These are phyloP conservation scores for Tulasnella sp. DNA, from an alignment of 768 basidiomycete species.

Conservation along the genomic window DNA sequence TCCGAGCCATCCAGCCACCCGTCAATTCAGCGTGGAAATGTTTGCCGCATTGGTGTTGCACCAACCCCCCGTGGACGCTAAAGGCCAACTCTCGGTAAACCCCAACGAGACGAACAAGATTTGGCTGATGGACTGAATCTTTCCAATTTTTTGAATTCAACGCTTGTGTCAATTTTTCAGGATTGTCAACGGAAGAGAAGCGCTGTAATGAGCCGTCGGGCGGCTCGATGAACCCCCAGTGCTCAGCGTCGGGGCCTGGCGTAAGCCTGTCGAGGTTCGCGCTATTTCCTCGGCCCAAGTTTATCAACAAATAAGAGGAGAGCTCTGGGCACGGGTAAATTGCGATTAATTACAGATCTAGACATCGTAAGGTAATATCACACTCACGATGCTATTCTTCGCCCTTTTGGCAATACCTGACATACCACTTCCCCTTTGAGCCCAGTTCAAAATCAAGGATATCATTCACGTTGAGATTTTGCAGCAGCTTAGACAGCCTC, in stretches of 20 bases:
- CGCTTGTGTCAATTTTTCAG: not conserved
- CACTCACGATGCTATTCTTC: too few relatives aligned
- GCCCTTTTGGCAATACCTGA: too few relatives aligned
- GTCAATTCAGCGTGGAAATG: not conserved
- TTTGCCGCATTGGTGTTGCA: not conserved
- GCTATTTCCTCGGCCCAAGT: not conserved
- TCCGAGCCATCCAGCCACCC: not conserved
- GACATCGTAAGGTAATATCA: too few relatives aligned
- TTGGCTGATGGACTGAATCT: not conserved
- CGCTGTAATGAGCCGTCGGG: not conserved
- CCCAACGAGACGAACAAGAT: not conserved
- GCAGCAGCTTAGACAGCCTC: too few relatives aligned
- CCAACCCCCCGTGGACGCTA: not conserved
- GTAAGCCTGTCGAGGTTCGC: not conserved
- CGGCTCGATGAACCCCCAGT: not conserved
- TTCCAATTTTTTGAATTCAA: not conserved
- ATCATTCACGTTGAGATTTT: too few relatives aligned
- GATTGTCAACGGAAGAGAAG: not conserved
- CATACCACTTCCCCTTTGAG: too few relatives aligned
- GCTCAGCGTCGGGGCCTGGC: not conserved
- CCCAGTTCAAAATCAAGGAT: too few relatives aligned
- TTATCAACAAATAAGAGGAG: not conserved
- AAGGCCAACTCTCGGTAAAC: not conserved
- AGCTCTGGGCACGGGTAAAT: not conserved
- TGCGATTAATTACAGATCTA: too few relatives aligned